Evolutionary conservation across 2,329 filamentous ascomycete genomes (phyloP).

Genomic region (Diaporthe vaccinii): DNA sequence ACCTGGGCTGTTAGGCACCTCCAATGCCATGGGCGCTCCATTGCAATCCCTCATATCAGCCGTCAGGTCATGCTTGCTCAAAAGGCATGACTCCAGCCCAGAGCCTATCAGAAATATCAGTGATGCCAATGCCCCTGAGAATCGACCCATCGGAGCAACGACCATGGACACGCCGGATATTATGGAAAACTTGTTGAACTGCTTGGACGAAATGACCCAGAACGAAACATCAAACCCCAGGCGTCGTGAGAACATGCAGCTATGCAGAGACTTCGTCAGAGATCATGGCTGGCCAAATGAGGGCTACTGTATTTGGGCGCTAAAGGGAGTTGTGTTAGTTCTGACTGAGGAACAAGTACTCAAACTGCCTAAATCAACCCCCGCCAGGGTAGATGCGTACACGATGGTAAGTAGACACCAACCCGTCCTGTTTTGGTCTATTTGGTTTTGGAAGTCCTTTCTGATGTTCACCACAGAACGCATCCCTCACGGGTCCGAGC

Average conservation of each 20-base stretch:
- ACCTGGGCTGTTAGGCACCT: not conserved
- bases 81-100: not conserved
- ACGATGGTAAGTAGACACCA: not conserved
- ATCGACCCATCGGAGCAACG: not conserved
- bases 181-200: not conserved
- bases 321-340: not conserved
- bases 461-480: not conserved
- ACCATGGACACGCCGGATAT: not conserved
- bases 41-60: not conserved
- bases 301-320: not conserved
- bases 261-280: not conserved
- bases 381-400: not conserved
- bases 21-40: not conserved
- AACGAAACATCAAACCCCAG: not conserved
- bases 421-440: no score
- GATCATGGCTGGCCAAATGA: not conserved
- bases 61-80: not conserved
- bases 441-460: not conserved
- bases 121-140: not conserved
- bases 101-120: not conserved
- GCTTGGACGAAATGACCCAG: not conserved
- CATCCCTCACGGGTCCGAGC: no score
- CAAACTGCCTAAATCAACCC: not conserved
- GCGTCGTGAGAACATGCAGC: not conserved
- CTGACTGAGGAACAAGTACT: not conserved